These are phyloP conservation scores for Pseudocercospora macadamiae DNA, from an alignment of 2,329 filamentous ascomycete species.

Conservation along the genomic window DNA sequence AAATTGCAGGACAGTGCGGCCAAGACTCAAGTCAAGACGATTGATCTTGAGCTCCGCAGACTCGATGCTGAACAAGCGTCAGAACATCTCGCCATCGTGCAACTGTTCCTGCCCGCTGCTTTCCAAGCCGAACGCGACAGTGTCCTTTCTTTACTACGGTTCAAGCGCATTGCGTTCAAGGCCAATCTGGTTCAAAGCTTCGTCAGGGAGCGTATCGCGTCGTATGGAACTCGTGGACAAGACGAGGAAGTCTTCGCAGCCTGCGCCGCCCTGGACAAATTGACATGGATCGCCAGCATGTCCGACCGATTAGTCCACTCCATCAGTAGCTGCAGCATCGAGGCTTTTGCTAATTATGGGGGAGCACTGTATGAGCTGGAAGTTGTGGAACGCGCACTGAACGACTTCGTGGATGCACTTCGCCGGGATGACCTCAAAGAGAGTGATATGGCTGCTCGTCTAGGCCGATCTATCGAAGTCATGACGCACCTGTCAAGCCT, in stretches of 20 bases:
- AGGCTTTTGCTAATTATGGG: conserved; percentile 77
- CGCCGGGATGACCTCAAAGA: conserved; percentile 85
- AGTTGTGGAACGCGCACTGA: conserved; percentile 85
- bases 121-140: conserved; percentile 82
- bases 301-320: conserved; percentile 82
- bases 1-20: conserved; percentile 88
- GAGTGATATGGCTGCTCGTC: conserved; percentile 76
- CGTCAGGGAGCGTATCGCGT: conserved; percentile 75
- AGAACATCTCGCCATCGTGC: conserved; percentile 86
- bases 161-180: conserved; percentile 88
- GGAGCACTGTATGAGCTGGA: conserved; percentile 84
- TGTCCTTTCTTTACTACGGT: conserved; percentile 82
- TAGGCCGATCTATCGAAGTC: conserved; percentile 79
- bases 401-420: conserved; percentile 82
- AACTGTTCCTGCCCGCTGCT: conserved; percentile 83
- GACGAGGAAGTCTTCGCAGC: conserved; percentile 79
- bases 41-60: conserved; percentile 83
- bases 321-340: conserved; percentile 75
- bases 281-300: conserved; percentile 80
- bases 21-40: conserved; percentile 91
- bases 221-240: conserved; percentile 66
- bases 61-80: conserved; percentile 87
- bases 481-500: conserved; percentile 85
- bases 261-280: conserved; percentile 80
- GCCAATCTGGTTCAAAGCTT: conserved; percentile 76